Evolutionary conservation across 2,329 filamentous ascomycete species (phyloP), one percentile per base, ranked within the genome.

Genomic region (Fusarium irregulare): DNA sequence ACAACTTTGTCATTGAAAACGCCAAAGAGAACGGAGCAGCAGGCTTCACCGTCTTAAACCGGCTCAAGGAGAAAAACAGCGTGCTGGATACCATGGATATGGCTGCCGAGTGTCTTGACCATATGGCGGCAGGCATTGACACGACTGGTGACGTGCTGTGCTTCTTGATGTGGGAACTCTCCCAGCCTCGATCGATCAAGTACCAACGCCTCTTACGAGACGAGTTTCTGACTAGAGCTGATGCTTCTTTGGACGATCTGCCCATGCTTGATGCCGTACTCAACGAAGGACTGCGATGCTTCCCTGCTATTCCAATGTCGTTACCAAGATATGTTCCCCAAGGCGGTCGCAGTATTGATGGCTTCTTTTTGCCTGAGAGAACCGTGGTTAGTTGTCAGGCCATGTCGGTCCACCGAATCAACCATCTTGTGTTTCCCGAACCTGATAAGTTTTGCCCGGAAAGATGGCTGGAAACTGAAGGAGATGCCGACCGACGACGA

Each of bases 381-480:
- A 86, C 87, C 1, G 83, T 88, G 42, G 88, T 89, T 53, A 89
- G 88, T 75, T 86, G 85, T 66, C 88, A 91, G 77, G 85, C 88
- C 2, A 88, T 85, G 73, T 89, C 88, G 13, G 82, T 89, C 34
- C 87, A 91, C 68, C 84, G 85, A 21, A 81, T 88, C 59, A 86
- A 91, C 68, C 77, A 80, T 13, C 85, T 89, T 59, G 91, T 93
- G 2, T 98, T 97, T 77, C 89, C 91, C 2, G 86, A 94, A 45
- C 92, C 94, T 0, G 92, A 97, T 64, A 80, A 79, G 8, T 98
- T 94, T 76, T 85, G 90, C 53, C 94, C 94, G 0, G 92, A 95
- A 60, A 87, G 95, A 71, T 98, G 94, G 94, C 87, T 97, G 69
- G 88, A 86, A 18, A 84, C 86, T 11, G 86, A 90, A 47, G 93